A percentile compares a stretch with the other conserved stretches of the same genome.
phyloP scores from a whole-genome alignment of 768 basidiomycete genomes.

The Artomyces pyxidatus region DNA sequence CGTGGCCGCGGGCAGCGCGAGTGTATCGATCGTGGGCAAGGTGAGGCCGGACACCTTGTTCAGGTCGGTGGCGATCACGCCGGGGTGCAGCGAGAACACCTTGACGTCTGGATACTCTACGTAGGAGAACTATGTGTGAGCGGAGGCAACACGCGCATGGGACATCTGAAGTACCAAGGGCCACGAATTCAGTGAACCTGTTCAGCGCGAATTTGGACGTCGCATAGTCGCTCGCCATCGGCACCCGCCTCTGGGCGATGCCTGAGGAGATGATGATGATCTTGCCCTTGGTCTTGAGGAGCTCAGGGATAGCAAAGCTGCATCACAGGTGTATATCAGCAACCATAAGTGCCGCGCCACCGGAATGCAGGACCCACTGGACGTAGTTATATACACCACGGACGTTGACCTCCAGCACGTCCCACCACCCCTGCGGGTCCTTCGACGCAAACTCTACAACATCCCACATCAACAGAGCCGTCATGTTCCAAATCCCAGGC shows the following conservation, averaged over 20 bases:
- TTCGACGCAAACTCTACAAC: conserved; percentile 13
- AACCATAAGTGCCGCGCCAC: neutral
- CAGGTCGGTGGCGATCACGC: neutral
- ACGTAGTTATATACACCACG: conserved; percentile 18
- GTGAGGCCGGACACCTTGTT: neutral
- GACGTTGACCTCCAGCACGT: conserved; percentile 17
- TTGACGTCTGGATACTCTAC: conserved; percentile 1
- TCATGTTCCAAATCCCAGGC: neutral
- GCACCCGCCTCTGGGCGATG: neutral
- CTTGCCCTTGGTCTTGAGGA: neutral
- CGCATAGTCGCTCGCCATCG: neutral
- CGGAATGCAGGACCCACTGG: conserved; percentile 4
- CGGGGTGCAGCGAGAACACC: neutral
- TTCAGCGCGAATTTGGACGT: neutral
- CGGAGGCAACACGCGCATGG: neutral
- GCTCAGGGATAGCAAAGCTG: neutral
- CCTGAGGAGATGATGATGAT: neutral
- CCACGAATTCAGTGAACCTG: neutral
- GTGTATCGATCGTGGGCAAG: neutral
- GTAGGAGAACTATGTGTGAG: neutral
- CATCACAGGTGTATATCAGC: too few relatives aligned
- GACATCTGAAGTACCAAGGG: neutral
- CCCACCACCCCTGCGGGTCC: conserved; percentile 20
- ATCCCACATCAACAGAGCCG: neutral
- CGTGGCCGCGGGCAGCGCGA: neutral